A percentile compares a stretch with the other conserved stretches of the same genome.
Evolutionary conservation across 306 rosid genomes (phyloP).

Genomic region (Acmispon strigosus): DNA sequence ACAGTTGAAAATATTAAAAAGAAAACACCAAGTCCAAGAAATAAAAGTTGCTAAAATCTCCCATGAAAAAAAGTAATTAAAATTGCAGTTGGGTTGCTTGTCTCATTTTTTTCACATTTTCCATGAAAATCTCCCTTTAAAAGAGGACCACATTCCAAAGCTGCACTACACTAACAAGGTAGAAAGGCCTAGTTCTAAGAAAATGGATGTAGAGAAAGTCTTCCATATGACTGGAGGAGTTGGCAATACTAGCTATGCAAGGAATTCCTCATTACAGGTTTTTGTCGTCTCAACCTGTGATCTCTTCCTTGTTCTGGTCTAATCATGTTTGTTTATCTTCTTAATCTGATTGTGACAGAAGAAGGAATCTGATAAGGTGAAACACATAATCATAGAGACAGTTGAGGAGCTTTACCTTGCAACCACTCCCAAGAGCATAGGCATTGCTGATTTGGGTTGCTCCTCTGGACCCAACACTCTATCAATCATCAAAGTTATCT

Average conservation of each 20-base stretch:
- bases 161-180: conserved; percentile 27
- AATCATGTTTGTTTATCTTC: not conserved
- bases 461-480: conserved; percentile 85
- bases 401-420: conserved; percentile 50
- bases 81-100: too few species aligned
- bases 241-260: conserved; percentile 87
- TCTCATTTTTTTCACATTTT: too few species aligned
- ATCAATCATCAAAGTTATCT: conserved; percentile 67
- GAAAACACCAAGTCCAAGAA: too few species aligned
- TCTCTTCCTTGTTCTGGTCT: not conserved
- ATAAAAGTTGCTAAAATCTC: too few species aligned
- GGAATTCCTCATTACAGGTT: conserved; percentile 80
- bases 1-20: too few species aligned
- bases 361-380: conserved; percentile 68
- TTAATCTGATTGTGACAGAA: conserved; percentile 39
- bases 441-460: conserved; percentile 92
- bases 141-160: conserved; percentile 19
- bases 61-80: too few species aligned
- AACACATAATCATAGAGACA: conserved; percentile 65
- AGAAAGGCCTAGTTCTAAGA: conserved; percentile 6
- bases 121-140: conserved; percentile 35
- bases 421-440: conserved; percentile 61
- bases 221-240: conserved; percentile 88
- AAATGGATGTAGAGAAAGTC: conserved; percentile 70
- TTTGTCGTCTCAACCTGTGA: not conserved